Conservation (phyloP, 2,329 filamentous ascomycete species). For the Sarocladium kiliense region DNA sequence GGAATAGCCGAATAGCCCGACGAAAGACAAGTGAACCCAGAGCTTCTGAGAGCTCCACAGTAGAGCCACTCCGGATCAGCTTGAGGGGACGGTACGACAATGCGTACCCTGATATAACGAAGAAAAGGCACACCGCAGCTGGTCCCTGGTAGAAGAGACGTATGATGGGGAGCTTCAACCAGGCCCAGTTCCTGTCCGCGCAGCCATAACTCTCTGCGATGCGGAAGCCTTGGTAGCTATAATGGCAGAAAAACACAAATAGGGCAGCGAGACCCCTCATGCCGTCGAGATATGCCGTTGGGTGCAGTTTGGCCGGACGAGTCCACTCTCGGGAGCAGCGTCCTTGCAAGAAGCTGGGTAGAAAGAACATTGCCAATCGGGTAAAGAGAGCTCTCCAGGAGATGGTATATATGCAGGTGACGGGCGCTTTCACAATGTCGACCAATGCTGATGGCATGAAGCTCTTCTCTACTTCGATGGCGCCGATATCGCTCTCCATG, state of each 20-base stretch:
- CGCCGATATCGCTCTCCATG: slow-evolving; percentile 34
- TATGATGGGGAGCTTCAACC: slow-evolving; percentile 49
- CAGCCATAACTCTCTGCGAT: slow-evolving; percentile 47
- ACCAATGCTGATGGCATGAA: slow-evolving; percentile 26
- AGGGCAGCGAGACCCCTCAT: slow-evolving; percentile 52
- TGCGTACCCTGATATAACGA: slow-evolving; percentile 58
- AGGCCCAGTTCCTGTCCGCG: slow-evolving; percentile 35
- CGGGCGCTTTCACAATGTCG: neutral
- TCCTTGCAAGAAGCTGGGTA: slow-evolving; percentile 49
- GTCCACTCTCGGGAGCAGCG: slow-evolving; percentile 35
- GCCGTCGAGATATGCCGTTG: slow-evolving; percentile 54
- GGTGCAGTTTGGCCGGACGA: slow-evolving; percentile 36
- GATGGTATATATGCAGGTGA: slow-evolving; percentile 17
- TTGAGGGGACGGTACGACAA: slow-evolving; percentile 49
- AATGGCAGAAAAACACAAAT: slow-evolving; percentile 53
- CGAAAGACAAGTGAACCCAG: slow-evolving; percentile 48
- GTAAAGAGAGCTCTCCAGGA: slow-evolving; percentile 32
- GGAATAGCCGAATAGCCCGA: slow-evolving; percentile 44
- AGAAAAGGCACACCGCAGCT: slow-evolving; percentile 56
- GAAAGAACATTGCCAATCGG: slow-evolving; percentile 37
- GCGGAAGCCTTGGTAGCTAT: slow-evolving; percentile 46
- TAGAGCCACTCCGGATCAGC: slow-evolving; percentile 32
- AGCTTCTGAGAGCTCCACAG: slow-evolving; percentile 35
- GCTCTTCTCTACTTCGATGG: slow-evolving; percentile 31
- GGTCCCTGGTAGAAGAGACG: slow-evolving; percentile 50